Evolutionary conservation across 208 protist species (phyloP), one percentile per base, ranked within the genome.

Genomic region (Sergeia podlipaevii): DNA sequence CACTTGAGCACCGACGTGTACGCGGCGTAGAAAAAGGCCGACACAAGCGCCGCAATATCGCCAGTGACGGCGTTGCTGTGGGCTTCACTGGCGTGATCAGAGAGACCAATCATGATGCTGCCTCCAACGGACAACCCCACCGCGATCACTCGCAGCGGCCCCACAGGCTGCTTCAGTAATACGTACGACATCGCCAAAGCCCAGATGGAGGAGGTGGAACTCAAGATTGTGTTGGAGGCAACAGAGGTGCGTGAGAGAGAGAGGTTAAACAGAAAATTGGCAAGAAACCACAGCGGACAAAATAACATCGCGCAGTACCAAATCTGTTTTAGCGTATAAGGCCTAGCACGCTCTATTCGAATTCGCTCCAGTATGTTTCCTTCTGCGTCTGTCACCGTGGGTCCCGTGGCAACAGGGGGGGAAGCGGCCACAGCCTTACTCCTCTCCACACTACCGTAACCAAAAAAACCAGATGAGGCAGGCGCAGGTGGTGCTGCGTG

Each of bases 241-340:
- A 97, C 85, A 8, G 86, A 95, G 1, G 88, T 91, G 43, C 64
- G 59, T 15, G 85, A 85, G 17, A 97, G 85, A 6, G 82, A 94
- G 20, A 85, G 33, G 58, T 97, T 97, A 59, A 96, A 97, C 30
- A 92, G 65, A 56, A 84, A 93, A 65, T 97, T 97, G 17, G 88
- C 89, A 11, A 85, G 26, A 54, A 96, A 93, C 92, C 89, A 96
- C 15, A 96, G 60, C 0, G 85, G 84, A 51, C 86, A 94, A 60
- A 97, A 97, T 32, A 64, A 48, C 10, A 58, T 55, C 29, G 89
- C 86, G 17, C 70, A 85, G n/a, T 32, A 50, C 62, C 88, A 90
- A 39, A 96, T 77, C 32, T 77, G 70, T 11, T 60, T 51, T 37
- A 80, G 64, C 10, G 72, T 77, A 60, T 95, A 95, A n/a, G 60